Base-by-base conservation (phyloP, 495 filamentous ascomycete species). In the Xylaria curta region DNA sequence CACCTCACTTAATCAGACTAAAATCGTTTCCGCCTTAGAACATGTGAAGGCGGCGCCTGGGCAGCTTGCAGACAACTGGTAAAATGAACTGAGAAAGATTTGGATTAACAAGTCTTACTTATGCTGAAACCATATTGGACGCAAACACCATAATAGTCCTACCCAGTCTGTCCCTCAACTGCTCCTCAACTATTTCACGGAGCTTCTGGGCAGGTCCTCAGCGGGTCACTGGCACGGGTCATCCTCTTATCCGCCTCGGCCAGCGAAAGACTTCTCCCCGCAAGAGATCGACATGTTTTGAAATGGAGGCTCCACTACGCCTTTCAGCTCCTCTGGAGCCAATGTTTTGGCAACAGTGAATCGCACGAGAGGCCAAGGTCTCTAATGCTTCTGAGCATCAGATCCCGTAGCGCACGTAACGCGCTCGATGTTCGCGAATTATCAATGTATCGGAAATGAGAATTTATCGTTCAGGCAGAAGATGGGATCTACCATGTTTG, bases 291-390 rank as follows among this genome's bases (percentile, higher is more conserved):
- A 21, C 65, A 42, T 44, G 4, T 19, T 40, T 8, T 42, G 26
- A 21, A 53, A 12, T 17, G 0, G 28, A 33, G 64, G 33, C 21
- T 31, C 65, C 65, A 67, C 47, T 12, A 13, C 65, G 15, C 1
- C 13, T 67, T 56, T 67, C 65, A 67, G 64, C 64, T 67, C 64
- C 1, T 15, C 9, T 2, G 1, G 15, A 51, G 63, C 63, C 51
- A 46, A 51, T 12, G 12, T 36, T 66, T 28, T 28, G 21, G 26
- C 31, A 21, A 66, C 44, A 17, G 44, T 4, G 26, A 26, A 17
- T 46, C 36, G n/a, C 15, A 31, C 24, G n/a, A 3, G 36, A 31
- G 31, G 9, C 17, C 53, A 31, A 64, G 17, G 42, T 13, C n/a
- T 28, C 17, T 26, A 38, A 42, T 15, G 4, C 21, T 44, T 44